Conservation (phyloP, 176 grass and related monocot species). For the Ampelocalamus luodianensis region DNA sequence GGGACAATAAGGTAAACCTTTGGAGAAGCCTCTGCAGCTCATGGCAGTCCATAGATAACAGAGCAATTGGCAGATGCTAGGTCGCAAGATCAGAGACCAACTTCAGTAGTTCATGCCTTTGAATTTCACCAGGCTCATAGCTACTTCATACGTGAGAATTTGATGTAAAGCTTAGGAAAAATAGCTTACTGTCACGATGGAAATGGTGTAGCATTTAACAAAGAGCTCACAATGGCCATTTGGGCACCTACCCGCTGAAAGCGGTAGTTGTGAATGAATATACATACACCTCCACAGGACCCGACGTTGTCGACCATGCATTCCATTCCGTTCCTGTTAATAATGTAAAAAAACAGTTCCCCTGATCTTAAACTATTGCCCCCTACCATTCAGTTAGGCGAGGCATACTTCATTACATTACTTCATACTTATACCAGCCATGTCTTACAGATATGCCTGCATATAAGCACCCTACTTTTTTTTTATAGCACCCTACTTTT, state of each 20-base stretch:
- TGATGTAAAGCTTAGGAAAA: slow-evolving; percentile 9
- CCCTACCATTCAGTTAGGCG: slow-evolving; percentile 54
- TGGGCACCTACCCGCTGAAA: slow-evolving; percentile 54
- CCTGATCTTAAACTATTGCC: slow-evolving; percentile 49
- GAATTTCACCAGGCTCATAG: background rate
- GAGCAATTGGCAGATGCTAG: slow-evolving; percentile 10
- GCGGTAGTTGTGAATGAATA: slow-evolving; percentile 57
- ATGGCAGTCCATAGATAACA: background rate
- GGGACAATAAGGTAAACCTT: background rate
- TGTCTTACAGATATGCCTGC: slow-evolving; percentile 11
- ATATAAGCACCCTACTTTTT: background rate
- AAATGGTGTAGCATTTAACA: slow-evolving; percentile 37
- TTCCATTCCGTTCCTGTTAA: slow-evolving; percentile 55
- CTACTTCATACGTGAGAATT: background rate
- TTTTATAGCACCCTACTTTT: slow-evolving; percentile 17
- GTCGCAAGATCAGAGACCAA: slow-evolving; percentile 20
- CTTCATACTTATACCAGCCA: slow-evolving; percentile 20
- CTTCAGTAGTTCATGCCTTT: background rate
- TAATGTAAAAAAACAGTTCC: slow-evolving; percentile 31
- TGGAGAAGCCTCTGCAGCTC: background rate
- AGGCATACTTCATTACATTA: slow-evolving; percentile 49
- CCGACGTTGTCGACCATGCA: slow-evolving; percentile 65
- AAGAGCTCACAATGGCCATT: slow-evolving; percentile 23
- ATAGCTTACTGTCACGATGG: background rate
- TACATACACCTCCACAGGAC: slow-evolving; percentile 50